phyloP scores from a whole-genome alignment of 1,139 yeast species.

The Protomyces lactucae-debilis region DNA sequence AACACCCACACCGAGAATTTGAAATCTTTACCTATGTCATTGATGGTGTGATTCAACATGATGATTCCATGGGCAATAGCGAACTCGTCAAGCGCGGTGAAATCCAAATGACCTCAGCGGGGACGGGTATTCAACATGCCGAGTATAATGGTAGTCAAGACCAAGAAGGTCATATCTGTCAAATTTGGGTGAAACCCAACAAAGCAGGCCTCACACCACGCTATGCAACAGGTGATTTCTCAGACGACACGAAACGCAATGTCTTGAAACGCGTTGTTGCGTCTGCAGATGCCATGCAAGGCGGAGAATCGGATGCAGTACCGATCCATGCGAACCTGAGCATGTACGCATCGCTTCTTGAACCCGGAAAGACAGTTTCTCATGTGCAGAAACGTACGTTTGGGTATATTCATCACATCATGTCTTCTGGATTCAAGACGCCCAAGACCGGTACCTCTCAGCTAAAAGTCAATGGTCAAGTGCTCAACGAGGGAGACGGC shows the following conservation, averaged over 20 bases:
- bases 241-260: constrained; percentile 13
- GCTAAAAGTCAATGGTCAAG: constrained; percentile 18
- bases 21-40: constrained; percentile 24
- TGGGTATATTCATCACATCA: constrained; percentile 23
- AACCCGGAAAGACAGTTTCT: neutral
- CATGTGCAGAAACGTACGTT: neutral
- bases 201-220: constrained; percentile 9
- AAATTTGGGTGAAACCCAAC: constrained; percentile 27
- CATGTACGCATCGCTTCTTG: constrained; percentile 10
- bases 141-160: constrained; percentile 12
- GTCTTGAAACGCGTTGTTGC: constrained; percentile 11
- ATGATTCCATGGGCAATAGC: constrained; percentile 26
- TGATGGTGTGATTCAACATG: constrained; percentile 18
- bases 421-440: constrained; percentile 23
- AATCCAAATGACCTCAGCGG: constrained; percentile 25
- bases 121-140: constrained; percentile 27
- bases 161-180: constrained; percentile 18
- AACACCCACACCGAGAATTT: constrained; percentile 23
- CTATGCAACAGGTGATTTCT: constrained; percentile 19
- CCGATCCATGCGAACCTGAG: neutral
- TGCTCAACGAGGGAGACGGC: constrained; percentile 25
- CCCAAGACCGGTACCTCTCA: constrained; percentile 12
- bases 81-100: constrained; percentile 23
- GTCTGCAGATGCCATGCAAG: neutral
- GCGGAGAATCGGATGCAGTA: neutral